Percentiles rank a stretch among this genome's conserved stretches.
Evolutionary conservation across 441 rosid genomes (phyloP).

Genomic region (Corymbia citriodora): DNA sequence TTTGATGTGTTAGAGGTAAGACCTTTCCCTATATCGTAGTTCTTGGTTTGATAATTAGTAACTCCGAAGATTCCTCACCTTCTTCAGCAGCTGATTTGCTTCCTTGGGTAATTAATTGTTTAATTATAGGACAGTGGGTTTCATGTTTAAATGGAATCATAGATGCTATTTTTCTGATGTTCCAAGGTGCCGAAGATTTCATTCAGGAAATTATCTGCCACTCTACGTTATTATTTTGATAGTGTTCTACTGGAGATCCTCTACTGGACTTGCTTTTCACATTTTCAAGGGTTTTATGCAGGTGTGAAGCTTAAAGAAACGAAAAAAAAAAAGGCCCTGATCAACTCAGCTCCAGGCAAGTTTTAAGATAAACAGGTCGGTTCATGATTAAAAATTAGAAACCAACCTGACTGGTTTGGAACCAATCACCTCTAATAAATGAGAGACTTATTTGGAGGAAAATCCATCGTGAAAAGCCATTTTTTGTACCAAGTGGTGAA

Average conservation of each 20-base stretch:
- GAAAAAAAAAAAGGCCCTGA: too few species aligned
- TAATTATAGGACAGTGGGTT: not conserved
- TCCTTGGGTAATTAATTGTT: not conserved
- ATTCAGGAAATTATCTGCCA: not conserved
- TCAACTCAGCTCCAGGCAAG: too few species aligned
- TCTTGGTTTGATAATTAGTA: not conserved
- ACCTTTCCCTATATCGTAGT: not conserved
- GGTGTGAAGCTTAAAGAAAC: not conserved
- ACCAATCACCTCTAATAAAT: too few species aligned
- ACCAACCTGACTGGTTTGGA: too few species aligned
- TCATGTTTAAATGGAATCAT: not conserved
- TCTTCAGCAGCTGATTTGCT: not conserved
- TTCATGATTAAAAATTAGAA: too few species aligned
- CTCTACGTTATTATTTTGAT: not conserved
- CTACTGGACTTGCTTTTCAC: not conserved
- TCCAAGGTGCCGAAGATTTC: not conserved
- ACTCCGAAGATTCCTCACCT: not conserved
- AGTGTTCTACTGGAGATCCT: not conserved
- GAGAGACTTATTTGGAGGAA: too few species aligned
- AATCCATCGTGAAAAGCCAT: too few species aligned
- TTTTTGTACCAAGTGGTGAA: too few species aligned
- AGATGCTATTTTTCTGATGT: not conserved
- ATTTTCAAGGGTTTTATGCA: not conserved
- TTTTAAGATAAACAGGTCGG: not conserved
- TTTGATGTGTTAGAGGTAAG: not conserved